A percentile compares a stretch with the other conserved stretches of the same genome.
phyloP scores from a whole-genome alignment of 306 rosid species.

The Vachellia pachyceras region DNA sequence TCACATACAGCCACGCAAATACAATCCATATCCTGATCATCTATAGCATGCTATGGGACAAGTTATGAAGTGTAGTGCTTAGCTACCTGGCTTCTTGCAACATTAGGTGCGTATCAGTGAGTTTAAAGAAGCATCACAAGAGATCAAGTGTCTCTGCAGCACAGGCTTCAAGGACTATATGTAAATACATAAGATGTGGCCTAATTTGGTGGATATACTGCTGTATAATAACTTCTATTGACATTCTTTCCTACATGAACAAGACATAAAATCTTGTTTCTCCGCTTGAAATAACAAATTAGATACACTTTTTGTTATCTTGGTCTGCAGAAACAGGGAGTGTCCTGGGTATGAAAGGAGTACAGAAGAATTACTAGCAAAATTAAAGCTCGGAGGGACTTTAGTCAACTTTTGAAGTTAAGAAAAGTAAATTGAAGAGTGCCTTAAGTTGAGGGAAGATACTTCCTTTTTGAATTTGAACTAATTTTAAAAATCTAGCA shows the following conservation, averaged over 20 bases:
- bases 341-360: neutral
- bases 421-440: neutral
- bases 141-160: too few species aligned
- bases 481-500: neutral
- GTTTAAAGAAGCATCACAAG: too few species aligned
- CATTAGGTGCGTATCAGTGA: too few species aligned
- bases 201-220: neutral
- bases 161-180: neutral
- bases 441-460: neutral
- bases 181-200: neutral
- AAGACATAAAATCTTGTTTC: neutral
- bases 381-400: neutral
- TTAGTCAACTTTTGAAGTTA: neutral
- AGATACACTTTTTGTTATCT: neutral
- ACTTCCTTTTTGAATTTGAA: neutral
- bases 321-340: neutral
- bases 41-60: neutral
- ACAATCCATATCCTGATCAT: neutral
- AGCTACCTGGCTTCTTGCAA: neutral
- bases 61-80: neutral
- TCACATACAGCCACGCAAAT: neutral
- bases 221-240: too few species aligned
- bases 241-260: neutral
- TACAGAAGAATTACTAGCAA: neutral
- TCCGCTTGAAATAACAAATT: neutral